phyloP scores from a whole-genome alignment of 352 stramenopile genomes.

The Phytopythium kandeliae region DNA sequence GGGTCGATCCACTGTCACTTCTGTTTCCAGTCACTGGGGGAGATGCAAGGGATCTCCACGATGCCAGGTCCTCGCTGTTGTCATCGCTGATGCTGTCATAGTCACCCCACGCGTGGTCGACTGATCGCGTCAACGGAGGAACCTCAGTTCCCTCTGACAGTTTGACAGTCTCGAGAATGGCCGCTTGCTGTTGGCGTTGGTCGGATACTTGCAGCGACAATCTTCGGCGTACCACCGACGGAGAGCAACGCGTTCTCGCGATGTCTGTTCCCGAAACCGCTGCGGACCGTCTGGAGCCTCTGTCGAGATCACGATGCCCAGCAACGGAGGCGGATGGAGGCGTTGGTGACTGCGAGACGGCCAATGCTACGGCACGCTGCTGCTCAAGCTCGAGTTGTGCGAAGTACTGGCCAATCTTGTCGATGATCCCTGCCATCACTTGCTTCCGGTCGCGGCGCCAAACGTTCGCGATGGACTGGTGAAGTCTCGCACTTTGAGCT shows the following conservation, averaged over 20 bases:
- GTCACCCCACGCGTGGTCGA: not conserved
- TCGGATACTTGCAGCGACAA: slow-evolving; percentile 9
- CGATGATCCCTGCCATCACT: slow-evolving; percentile 49
- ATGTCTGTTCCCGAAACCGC: not conserved
- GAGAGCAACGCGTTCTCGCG: slow-evolving; percentile 5
- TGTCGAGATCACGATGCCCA: not conserved
- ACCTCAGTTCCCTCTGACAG: slow-evolving; percentile 1
- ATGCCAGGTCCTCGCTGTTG: slow-evolving; percentile 6
- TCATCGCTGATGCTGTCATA: not conserved
- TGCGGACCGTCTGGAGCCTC: slow-evolving; percentile 1
- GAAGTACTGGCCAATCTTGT: slow-evolving; percentile 69
- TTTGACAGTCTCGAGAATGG: not conserved
- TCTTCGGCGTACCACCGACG: slow-evolving; percentile 17
- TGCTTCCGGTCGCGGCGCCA: not conserved
- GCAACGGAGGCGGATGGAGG: not conserved
- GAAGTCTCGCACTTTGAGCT: too few species aligned
- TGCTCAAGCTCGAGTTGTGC: slow-evolving; percentile 53
- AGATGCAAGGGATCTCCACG: slow-evolving; percentile 7
- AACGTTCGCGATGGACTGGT: not conserved
- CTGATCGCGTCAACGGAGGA: slow-evolving; percentile 1
- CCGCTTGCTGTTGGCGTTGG: slow-evolving; percentile 1
- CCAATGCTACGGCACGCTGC: slow-evolving; percentile 26
- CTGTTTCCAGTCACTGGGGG: not conserved
- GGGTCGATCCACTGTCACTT: slow-evolving; percentile 8
- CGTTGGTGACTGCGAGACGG: slow-evolving; percentile 1